These are phyloP conservation scores for Xylaria sp. DNA, from an alignment of 2,329 filamentous ascomycete species.

Conservation along the genomic window DNA sequence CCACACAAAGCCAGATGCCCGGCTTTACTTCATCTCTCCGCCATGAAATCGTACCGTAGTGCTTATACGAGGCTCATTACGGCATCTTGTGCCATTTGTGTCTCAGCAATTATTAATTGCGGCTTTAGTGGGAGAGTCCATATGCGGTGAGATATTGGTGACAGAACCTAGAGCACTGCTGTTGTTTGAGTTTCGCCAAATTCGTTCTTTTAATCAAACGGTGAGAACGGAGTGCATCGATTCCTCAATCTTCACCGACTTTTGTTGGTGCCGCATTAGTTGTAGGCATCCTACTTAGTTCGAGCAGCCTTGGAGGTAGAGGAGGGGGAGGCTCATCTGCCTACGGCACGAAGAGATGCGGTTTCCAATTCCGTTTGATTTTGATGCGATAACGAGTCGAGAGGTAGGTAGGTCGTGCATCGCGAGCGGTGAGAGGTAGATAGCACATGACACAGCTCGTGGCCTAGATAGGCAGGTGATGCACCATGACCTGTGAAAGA, in stretches of 20 bases:
- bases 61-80: constrained; percentile 1
- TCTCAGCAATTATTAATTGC: not conserved
- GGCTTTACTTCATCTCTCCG: not conserved
- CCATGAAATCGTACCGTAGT: constrained; percentile 4
- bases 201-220: not conserved
- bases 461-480: not conserved
- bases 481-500: not conserved
- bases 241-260: constrained; percentile 14
- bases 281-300: no score
- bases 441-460: not conserved
- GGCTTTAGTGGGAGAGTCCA: no score
- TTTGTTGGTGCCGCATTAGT: not conserved
- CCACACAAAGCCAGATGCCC: no score
- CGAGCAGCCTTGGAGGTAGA: not conserved
- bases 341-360: not conserved
- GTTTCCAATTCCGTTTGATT: not conserved
- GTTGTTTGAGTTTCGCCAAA: not conserved
- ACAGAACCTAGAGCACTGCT: not conserved
- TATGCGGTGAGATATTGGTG: constrained; percentile 1
- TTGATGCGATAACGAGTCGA: not conserved
- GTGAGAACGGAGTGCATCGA: not conserved
- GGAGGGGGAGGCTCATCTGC: not conserved
- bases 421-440: constrained; percentile 6
- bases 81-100: not conserved
- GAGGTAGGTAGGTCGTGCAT: not conserved